A percentile compares a stretch with the other conserved stretches of the same genome.
Conservation (phyloP, 345 rosid species). For the Rhodamnia rubescens region DNA sequence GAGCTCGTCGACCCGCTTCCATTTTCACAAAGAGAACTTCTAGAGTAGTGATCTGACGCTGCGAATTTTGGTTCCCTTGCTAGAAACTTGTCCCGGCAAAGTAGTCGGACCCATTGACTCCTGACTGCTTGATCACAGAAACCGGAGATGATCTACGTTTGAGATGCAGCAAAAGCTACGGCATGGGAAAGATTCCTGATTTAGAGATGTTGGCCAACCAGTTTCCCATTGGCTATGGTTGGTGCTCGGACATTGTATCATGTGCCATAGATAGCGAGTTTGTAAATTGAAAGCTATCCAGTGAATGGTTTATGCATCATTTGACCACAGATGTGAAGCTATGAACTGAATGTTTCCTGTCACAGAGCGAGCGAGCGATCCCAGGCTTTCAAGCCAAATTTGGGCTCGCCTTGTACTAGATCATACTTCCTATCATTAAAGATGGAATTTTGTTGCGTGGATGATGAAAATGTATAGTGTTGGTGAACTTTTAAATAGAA, state of each 20-base stretch:
- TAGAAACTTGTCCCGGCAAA: not conserved
- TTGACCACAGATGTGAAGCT: not conserved
- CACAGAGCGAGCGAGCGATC: not conserved
- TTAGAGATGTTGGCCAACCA: not conserved
- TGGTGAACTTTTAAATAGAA: not conserved
- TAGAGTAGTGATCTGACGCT: conserved; percentile 3
- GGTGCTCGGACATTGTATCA: not conserved
- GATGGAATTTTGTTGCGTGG: not conserved
- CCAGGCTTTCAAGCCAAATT: not conserved
- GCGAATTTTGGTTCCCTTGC: not conserved
- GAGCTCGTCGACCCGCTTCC: conserved; percentile 66
- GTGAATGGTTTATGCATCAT: not conserved
- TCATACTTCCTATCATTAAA: not conserved
- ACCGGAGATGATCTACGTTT: not conserved
- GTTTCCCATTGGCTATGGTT: not conserved
- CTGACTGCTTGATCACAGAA: not conserved
- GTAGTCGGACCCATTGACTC: not conserved
- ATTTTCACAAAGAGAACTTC: conserved; percentile 91
- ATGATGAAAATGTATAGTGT: not conserved
- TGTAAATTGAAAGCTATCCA: not conserved
- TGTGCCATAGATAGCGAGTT: not conserved
- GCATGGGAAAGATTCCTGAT: not conserved
- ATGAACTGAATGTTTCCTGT: not conserved
- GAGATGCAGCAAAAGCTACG: not conserved
- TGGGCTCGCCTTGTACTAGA: not conserved